Conservation (phyloP, 441 rosid species). For the Brassica hybrid region DNA sequence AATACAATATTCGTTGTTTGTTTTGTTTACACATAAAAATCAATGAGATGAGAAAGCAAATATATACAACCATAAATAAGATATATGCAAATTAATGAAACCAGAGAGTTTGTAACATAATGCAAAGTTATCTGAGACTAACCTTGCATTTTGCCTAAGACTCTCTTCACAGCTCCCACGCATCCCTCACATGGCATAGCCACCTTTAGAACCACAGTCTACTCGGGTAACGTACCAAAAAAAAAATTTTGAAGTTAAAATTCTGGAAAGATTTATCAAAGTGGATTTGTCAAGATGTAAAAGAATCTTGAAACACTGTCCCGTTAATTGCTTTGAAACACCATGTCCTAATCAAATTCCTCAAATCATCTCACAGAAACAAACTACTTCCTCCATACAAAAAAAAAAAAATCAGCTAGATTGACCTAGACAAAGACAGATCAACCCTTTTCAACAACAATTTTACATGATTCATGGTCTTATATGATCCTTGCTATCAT, state of each 20-base stretch:
- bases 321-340: neutral
- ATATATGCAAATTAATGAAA: too few species aligned
- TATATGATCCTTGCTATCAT: slow-evolving; percentile 18
- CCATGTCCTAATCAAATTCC: neutral
- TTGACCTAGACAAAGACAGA: neutral
- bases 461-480: neutral
- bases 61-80: too few species aligned
- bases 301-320: neutral
- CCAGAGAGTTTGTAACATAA: too few species aligned
- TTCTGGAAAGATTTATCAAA: neutral
- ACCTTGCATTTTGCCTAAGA: slow-evolving; percentile 85
- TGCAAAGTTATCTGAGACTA: too few species aligned
- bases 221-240: slow-evolving; percentile 30
- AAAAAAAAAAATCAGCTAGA: neutral
- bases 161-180: slow-evolving; percentile 86
- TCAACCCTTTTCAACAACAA: slow-evolving; percentile 18
- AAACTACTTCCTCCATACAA: neutral
- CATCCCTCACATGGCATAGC: slow-evolving; percentile 89
- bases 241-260: neutral
- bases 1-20: neutral
- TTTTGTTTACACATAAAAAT: neutral
- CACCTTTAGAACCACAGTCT: slow-evolving; percentile 86
- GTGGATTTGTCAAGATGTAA: neutral
- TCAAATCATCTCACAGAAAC: neutral
- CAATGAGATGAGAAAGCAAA: too few species aligned